Percentiles rank a stretch among this genome's conserved stretches.
These are phyloP conservation scores for Ceratopteris richardii DNA, from an alignment of 75 land plant species.

Conservation along the genomic window DNA sequence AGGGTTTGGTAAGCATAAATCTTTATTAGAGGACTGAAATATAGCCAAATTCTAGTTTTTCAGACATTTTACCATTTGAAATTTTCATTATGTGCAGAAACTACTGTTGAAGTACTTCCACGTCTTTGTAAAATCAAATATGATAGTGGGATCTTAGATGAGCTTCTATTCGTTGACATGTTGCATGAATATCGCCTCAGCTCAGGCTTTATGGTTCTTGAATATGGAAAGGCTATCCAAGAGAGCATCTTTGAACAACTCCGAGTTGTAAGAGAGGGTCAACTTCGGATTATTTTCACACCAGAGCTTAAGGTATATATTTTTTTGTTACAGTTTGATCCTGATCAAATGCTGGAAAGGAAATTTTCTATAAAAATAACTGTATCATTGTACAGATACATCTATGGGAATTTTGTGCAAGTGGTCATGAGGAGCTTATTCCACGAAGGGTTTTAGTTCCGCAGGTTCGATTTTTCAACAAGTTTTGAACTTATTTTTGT, in stretches of 20 bases:
- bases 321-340: not conserved
- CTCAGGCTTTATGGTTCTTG: constrained; percentile 68
- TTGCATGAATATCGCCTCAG: constrained; percentile 52
- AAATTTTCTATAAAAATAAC: too few relatives aligned
- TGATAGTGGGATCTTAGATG: constrained; percentile 78
- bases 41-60: not conserved
- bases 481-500: constrained; percentile 2
- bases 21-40: too few relatives aligned
- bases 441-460: constrained; percentile 74
- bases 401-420: constrained; percentile 93
- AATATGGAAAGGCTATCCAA: constrained; percentile 71
- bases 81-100: constrained; percentile 14
- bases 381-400: constrained; percentile 26
- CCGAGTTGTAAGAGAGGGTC: constrained; percentile 88
- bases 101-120: constrained; percentile 35
- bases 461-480: constrained; percentile 40
- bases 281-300: constrained; percentile 63
- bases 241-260: constrained; percentile 89
- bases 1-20: constrained; percentile 76
- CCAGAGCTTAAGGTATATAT: constrained; percentile 58
- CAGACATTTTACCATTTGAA: not conserved
- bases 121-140: constrained; percentile 78
- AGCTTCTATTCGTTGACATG: constrained; percentile 69
- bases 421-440: constrained; percentile 80
- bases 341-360: too few relatives aligned